A percentile compares a stretch with the other conserved stretches of the same genome.
phyloP scores from a whole-genome alignment of 139 green algal genomes.

The Marvania coccoides region DNA sequence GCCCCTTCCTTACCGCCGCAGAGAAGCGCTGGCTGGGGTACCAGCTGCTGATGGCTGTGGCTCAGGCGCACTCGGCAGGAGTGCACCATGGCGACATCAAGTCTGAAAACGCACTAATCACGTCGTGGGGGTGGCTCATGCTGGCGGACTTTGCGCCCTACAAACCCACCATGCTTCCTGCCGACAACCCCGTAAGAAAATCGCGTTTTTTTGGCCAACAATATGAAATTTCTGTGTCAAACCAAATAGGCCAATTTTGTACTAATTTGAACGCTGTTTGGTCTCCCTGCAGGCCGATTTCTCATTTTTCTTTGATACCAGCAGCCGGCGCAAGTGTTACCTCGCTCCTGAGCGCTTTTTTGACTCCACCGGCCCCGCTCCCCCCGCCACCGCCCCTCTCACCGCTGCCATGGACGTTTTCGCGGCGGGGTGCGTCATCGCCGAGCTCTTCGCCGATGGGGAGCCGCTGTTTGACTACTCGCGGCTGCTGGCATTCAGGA shows the following conservation, averaged over 20 bases:
- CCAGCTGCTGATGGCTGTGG: slow-evolving; percentile 79
- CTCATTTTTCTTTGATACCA: slow-evolving; percentile 96
- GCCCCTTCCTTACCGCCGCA: slow-evolving; percentile 82
- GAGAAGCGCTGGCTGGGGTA: slow-evolving; percentile 93
- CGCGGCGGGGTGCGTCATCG: slow-evolving; percentile 87
- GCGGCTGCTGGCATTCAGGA: slow-evolving; percentile 60
- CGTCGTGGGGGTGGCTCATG: slow-evolving; percentile 75
- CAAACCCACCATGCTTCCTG: slow-evolving; percentile 85
- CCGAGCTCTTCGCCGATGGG: slow-evolving; percentile 90
- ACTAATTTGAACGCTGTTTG: neutral
- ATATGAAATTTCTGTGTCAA: slow-evolving; percentile 97
- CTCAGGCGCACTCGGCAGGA: slow-evolving; percentile 58
- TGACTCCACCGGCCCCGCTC: neutral
- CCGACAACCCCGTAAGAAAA: slow-evolving; percentile 78
- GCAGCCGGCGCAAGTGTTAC: slow-evolving; percentile 81
- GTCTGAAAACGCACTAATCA: slow-evolving; percentile 88
- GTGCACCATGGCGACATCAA: slow-evolving; percentile 96
- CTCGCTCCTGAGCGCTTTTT: slow-evolving; percentile 88
- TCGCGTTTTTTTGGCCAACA: slow-evolving; percentile 40
- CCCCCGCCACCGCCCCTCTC: neutral
- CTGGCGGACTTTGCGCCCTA: slow-evolving; percentile 89
- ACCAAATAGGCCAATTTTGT: slow-evolving; percentile 26
- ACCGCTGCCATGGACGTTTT: slow-evolving; percentile 81
- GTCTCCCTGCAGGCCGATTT: slow-evolving; percentile 73
- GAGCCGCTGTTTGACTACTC: slow-evolving; percentile 72